A percentile compares a stretch with the other conserved stretches of the same genome.
Conservation (phyloP, 2,329 filamentous ascomycete genomes). For the Aspergillus terreus region DNA sequence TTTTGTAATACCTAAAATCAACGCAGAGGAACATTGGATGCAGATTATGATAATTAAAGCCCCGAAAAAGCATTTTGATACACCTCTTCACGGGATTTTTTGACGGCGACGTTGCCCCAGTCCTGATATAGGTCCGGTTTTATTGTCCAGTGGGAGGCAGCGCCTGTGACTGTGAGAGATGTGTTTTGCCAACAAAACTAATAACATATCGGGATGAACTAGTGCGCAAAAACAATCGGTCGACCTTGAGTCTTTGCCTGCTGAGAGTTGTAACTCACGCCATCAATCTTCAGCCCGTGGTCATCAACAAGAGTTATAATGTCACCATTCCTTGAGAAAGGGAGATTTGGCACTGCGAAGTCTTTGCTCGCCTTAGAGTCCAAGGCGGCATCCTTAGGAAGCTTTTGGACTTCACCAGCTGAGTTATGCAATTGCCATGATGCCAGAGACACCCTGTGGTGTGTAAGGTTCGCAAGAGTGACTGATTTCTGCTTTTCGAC, state of each 20-base stretch:
- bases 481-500: slow-evolving; percentile 6
- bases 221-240: slow-evolving; percentile 8
- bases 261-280: slow-evolving; percentile 11
- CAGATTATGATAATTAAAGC: neutral
- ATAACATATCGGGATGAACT: neutral
- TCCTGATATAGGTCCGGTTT: neutral
- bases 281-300: slow-evolving; percentile 13
- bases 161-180: neutral
- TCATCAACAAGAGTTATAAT: slow-evolving; percentile 15
- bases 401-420: slow-evolving; percentile 7
- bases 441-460: slow-evolving; percentile 5
- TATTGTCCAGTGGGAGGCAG: neutral
- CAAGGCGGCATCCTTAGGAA: slow-evolving; percentile 8
- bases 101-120: neutral
- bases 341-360: slow-evolving; percentile 7
- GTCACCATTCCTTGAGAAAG: slow-evolving; percentile 10
- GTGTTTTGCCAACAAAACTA: neutral
- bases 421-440: slow-evolving; percentile 13
- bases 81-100: neutral
- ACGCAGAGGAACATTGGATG: neutral
- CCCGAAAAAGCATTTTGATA: neutral
- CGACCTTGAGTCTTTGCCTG: slow-evolving; percentile 1
- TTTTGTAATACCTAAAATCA: neutral
- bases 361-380: slow-evolving; percentile 2
- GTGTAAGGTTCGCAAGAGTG: slow-evolving; percentile 12